phyloP scores from a whole-genome alignment of 495 filamentous ascomycete species.

The Aspergillus avenaceus region DNA sequence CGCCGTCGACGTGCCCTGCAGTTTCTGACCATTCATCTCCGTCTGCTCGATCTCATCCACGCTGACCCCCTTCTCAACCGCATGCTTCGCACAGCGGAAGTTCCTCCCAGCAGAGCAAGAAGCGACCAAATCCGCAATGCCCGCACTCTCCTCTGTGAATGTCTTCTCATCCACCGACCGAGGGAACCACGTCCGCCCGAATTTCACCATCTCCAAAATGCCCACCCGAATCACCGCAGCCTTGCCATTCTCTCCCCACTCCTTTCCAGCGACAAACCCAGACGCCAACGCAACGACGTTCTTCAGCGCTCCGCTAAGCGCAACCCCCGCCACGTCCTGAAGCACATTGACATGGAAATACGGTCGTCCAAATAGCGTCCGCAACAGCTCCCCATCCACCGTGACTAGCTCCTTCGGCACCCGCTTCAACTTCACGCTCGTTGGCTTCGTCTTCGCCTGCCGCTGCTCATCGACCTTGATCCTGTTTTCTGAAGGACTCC shows the following conservation, averaged over 20 bases:
- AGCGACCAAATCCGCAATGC: conserved; percentile 86
- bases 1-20: conserved; percentile 83
- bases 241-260: conserved; percentile 91
- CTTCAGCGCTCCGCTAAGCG: conserved; percentile 83
- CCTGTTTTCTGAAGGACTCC: conserved; percentile 43
- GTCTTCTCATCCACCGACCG: conserved; percentile 66
- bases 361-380: conserved; percentile 77
- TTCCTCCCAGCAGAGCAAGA: conserved; percentile 79
- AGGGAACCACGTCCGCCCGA: conserved; percentile 79
- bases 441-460: conserved; percentile 7
- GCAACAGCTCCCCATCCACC: conserved; percentile 67
- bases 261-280: conserved; percentile 81
- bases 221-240: conserved; percentile 89
- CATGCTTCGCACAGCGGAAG: conserved; percentile 68
- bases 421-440: conserved; percentile 51
- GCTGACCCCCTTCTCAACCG: conserved; percentile 65
- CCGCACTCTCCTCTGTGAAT: conserved; percentile 85
- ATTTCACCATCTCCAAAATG: conserved; percentile 80
- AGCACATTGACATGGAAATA: conserved; percentile 89
- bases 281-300: conserved; percentile 87
- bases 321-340: conserved; percentile 81
- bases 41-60: conserved; percentile 73
- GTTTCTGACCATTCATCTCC: conserved; percentile 89
- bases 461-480: conserved; percentile 12
- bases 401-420: conserved; percentile 69